Evolutionary conservation across 176 grass and related monocot genomes (phyloP), one percentile per base, ranked within the genome.

Genomic region (Secale cereale): DNA sequence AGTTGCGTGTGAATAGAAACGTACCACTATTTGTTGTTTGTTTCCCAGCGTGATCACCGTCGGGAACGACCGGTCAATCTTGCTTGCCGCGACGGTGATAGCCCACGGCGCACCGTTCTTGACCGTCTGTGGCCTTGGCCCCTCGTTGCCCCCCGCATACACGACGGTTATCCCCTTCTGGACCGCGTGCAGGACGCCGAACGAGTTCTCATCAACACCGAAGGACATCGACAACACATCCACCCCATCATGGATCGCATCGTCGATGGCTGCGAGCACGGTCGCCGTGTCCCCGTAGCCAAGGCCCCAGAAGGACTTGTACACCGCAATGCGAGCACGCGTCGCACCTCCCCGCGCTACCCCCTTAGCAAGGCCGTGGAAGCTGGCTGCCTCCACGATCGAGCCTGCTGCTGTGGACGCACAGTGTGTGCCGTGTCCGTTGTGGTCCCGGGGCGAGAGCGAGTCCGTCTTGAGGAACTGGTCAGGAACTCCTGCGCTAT

Each of bases 121-220:
- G 0, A 87, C 6, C 0, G 23, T 0, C 15, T 70, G 72, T 9
- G 62, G 50, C 8, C 3, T 2, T 23, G 86, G 79, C 3, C 86
- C 79, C 0, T 0, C 0, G 10, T 87, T 82, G 0, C 27, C 62
- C 0, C 45, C 86, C 0, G 36, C 79, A 14, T 87, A 82, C 61
- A 83, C 80, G 15, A 87, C 86, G 28, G 63, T 28, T 36, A 83
- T 70, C 10, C 80, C 86, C 36, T 83, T 87, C 79, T 82, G 79
- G 10, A 87, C 86, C 0, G 86, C 86, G 6, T 82, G 86, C 20
- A 87, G 61, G 6, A 73, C 79, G 2, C 72, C 86, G 22, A 87
- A 87, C 3, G 79, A 82, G 63, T 82, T 69, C 73, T 78, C 80
- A 0, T 6, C 27, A 2, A 54, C 17, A 54, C 50, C 17, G 0